Evolutionary conservation across 2,329 filamentous ascomycete genomes (phyloP), one percentile per base, ranked within the genome.

Genomic region (Diatrype stigma): DNA sequence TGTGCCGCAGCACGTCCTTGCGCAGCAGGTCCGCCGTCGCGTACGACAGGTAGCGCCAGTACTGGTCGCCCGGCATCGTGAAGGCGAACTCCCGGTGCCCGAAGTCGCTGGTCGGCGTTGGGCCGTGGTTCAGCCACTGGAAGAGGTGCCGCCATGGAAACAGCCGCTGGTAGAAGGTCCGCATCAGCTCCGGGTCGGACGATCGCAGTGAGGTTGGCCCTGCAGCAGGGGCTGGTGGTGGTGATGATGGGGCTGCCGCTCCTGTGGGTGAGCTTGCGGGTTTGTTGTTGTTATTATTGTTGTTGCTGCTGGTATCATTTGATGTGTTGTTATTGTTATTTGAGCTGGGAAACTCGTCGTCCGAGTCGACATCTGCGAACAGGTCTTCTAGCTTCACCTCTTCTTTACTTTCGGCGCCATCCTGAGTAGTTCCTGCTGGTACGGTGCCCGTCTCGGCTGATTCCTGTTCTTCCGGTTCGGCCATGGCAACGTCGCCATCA

Each of bases 111-210:
- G 87, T 87, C 0, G 94, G 92, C 6, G 85, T 85, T 6, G 90
- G 87, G 49, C 89, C 90, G 71, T 97, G 94, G 67, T 97, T 99
- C 45, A 99, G 82, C 94, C 94, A 99, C 69, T 96, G 92, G 72
- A 96, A 99, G 19, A 97, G 84, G 55, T 90, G 87, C 53, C 92
- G 85, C 78, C 96, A 99, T 4, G 94, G 94, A 63, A 97, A 97
- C 35, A 99, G 78, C 45, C 94, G 89, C 66, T 96, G 89, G 68
- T 99, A 99, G 74, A 96, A 99, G 57, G 87, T 89, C 62, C 89
- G 84, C 84, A 97, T 91, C 11, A 95, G 81, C 64, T 92, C 89
- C 2, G 89, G 85, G 60, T 96, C 90, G 37, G 84, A 88, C 40
- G 80, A 76, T 35, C 70, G 74, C 32, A 77, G 60, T 0, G 69